phyloP scores from a whole-genome alignment of 2,329 filamentous ascomycete species.

The Leptographium wingfieldii region DNA sequence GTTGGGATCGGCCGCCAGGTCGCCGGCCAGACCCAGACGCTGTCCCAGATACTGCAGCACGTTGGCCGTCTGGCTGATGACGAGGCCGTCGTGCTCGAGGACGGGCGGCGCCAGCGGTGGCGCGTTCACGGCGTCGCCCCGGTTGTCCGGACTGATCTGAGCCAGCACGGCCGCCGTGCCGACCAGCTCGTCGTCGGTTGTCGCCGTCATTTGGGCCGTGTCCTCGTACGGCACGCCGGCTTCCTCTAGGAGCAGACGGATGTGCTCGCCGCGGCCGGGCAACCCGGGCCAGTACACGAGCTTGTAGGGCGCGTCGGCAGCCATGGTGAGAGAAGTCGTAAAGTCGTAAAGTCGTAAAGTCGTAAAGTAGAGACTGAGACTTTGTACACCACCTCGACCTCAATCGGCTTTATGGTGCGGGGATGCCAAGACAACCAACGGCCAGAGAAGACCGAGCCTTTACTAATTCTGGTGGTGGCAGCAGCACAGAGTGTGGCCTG shows the following conservation, averaged over 20 bases:
- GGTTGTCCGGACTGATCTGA: constrained; percentile 30
- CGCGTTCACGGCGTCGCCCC: constrained; percentile 44
- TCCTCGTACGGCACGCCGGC: constrained; percentile 53
- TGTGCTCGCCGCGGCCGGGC: constrained; percentile 62
- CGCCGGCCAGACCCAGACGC: constrained; percentile 41
- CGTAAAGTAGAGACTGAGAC: no score
- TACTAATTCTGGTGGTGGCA: no score
- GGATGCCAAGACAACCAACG: neutral
- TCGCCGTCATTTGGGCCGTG: constrained; percentile 28
- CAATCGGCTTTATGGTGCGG: neutral
- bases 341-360: no score
- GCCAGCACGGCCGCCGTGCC: constrained; percentile 38
- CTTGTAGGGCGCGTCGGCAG: constrained; percentile 30
- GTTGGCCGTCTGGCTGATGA: constrained; percentile 58
- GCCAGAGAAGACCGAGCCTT: no score
- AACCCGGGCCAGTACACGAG: constrained; percentile 61
- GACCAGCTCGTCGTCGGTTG: constrained; percentile 9
- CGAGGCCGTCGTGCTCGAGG: constrained; percentile 47
- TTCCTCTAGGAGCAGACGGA: constrained; percentile 63
- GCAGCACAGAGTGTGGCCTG: no score
- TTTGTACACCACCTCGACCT: no score
- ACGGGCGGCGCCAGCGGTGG: constrained; percentile 56
- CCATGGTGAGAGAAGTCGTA: neutral
- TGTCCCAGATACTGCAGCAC: constrained; percentile 60
- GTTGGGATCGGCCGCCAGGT: constrained; percentile 22